Evolutionary conservation across 1,284 basidiomycete genomes (phyloP), one percentile per base, ranked within the genome.

Genomic region (Heterobasidion parviporum): DNA sequence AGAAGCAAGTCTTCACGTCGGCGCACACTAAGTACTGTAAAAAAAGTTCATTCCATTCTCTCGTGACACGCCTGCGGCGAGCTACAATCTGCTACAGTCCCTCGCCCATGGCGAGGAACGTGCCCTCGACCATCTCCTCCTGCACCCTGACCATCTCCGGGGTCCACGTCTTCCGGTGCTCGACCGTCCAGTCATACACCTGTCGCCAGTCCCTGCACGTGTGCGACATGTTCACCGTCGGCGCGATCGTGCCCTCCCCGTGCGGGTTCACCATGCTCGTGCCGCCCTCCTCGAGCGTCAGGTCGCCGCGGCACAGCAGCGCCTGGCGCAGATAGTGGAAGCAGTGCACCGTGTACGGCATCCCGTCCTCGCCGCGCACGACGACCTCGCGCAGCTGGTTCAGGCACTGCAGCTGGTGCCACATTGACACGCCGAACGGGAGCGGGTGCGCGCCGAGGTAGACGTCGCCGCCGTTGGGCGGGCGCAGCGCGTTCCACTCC

Each of bases 401-500:
- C 10, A 59, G 51, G 43, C 58, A 59, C 34, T 57, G 58, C 43
- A 59, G n/a, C 34, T 59, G 56, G 49, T 59, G 58, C 46, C 50
- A 57, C 35, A 59, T 52, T 14, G 53, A n/a, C n/a, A 55, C 35
- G 14, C 34, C 33, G 50, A 57, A 57, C 14, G 36, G 50, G 12
- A 50, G 16, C 32, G n/a, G 6, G 32, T 46, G 47, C 33, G 18
- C 46, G 34, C 54, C 54, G 26, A 56, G 45, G 18, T 47, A 32
- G 47, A 55, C 44, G 41, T 53, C 15, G 16, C 41, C 46, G n/a
- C 20, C 32, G 9, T 35, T 44, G 0, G 38, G 48, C 35, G 50
- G 53, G 8, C 47, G 12, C 26, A n/a, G 44, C 8, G 34, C 36
- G 43, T 35, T 54, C 55, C 43, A 45, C 33, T 41, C 48, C 5